Conservation (phyloP, 306 rosid species). For the Rosa chinensis region DNA sequence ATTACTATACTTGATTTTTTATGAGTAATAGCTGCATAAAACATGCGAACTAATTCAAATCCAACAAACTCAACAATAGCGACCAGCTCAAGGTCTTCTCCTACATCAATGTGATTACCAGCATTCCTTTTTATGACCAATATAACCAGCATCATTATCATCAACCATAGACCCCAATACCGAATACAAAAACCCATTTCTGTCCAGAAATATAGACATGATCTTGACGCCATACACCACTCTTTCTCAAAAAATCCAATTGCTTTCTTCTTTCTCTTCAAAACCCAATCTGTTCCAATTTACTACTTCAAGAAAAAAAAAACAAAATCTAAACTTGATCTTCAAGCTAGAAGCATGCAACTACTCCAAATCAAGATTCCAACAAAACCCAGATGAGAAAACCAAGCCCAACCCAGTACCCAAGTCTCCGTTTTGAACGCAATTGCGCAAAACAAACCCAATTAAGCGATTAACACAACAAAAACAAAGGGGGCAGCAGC, state of each 20-base stretch:
- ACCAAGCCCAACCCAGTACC: not conserved
- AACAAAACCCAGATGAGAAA: not conserved
- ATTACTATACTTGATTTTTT: not conserved
- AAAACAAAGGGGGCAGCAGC: not conserved
- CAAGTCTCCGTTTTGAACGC: not conserved
- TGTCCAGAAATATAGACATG: not conserved
- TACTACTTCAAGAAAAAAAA: not conserved
- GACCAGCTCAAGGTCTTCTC: not conserved
- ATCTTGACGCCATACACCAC: not conserved
- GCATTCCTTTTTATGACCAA: not conserved
- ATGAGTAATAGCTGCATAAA: not conserved
- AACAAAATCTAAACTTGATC: not conserved
- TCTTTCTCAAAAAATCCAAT: not conserved
- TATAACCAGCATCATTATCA: not conserved
- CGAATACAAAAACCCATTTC: not conserved
- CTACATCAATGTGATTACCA: not conserved
- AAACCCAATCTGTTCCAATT: not conserved
- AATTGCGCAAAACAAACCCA: not conserved
- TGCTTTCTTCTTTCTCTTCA: not conserved
- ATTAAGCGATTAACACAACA: not conserved
- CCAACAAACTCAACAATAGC: not conserved
- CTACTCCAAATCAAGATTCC: not conserved
- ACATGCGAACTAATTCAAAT: not conserved
- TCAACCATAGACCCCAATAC: no score
- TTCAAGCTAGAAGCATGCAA: not conserved